These are phyloP conservation scores for Lactarius vividus DNA, from an alignment of 768 basidiomycete species.

Conservation along the genomic window DNA sequence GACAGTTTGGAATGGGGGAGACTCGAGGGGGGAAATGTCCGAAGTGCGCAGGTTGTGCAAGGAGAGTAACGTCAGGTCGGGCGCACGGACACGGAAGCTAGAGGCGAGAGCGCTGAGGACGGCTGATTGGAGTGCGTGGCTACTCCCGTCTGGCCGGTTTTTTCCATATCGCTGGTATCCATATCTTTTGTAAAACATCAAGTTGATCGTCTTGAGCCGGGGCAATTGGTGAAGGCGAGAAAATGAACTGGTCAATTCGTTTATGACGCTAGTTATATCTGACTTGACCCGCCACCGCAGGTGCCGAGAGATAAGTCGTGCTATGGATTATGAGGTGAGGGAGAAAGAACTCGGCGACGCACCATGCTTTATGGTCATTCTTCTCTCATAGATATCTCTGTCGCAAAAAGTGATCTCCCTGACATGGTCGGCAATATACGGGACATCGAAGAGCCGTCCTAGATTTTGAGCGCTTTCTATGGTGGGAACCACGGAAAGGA, in stretches of 20 bases:
- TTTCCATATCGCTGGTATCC: background rate
- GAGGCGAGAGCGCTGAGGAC: background rate
- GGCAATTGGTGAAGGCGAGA: background rate
- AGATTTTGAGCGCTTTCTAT: background rate
- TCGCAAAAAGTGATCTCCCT: background rate
- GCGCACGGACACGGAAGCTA: background rate
- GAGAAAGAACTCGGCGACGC: background rate
- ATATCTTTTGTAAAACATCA: conserved; percentile 2
- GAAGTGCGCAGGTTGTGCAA: background rate
- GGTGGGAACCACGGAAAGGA: background rate
- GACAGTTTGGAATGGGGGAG: background rate
- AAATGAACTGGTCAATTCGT: background rate
- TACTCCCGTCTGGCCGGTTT: background rate
- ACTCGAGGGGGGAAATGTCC: background rate
- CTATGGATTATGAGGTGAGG: background rate
- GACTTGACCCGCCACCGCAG: background rate
- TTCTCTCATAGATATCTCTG: background rate
- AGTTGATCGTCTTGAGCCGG: background rate
- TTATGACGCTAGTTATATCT: background rate
- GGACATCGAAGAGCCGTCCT: background rate
- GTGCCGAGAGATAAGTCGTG: background rate
- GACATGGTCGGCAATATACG: background rate
- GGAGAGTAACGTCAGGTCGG: background rate
- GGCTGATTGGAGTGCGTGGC: background rate
- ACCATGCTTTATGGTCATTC: background rate